Evolutionary conservation across 345 rosid species (phyloP).

Genomic region (Triadica sebifera): DNA sequence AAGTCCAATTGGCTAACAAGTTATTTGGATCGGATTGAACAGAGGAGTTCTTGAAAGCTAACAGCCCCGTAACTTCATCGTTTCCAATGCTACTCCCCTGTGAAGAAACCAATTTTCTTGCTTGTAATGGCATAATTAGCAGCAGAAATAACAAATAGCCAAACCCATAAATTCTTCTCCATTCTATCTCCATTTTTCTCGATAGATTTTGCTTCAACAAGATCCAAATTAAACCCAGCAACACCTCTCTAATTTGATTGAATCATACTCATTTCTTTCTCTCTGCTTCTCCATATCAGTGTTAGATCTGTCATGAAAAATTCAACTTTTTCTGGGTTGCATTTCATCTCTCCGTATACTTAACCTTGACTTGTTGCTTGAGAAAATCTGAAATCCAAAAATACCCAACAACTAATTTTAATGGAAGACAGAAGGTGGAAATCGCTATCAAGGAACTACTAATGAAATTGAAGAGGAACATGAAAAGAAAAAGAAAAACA

Average conservation of each 20-base stretch:
- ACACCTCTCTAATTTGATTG: neutral
- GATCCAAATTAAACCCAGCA: neutral
- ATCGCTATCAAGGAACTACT: neutral
- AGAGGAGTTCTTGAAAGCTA: constrained; percentile 64
- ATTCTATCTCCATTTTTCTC: constrained; percentile 34
- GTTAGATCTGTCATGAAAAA: constrained; percentile 26
- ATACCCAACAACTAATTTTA: too few species aligned
- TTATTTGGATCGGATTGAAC: constrained; percentile 59
- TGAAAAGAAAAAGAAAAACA: too few species aligned
- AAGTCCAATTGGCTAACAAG: constrained; percentile 51
- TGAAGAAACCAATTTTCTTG: constrained; percentile 27
- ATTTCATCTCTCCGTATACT: neutral
- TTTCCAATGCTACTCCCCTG: constrained; percentile 15
- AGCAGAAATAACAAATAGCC: constrained; percentile 26
- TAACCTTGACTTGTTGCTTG: neutral
- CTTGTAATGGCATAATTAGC: constrained; percentile 24
- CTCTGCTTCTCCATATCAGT: neutral
- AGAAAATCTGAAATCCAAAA: constrained; percentile 15
- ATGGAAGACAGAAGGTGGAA: too few species aligned
- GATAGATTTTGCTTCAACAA: constrained; percentile 10
- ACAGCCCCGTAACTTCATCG: constrained; percentile 42
- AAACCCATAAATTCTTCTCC: constrained; percentile 24
- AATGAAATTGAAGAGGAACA: neutral
- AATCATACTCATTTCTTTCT: neutral
- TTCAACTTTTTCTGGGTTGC: neutral